Evolutionary conservation across 1,284 basidiomycete species (phyloP).

Genomic region (Jaminaea rosea): DNA sequence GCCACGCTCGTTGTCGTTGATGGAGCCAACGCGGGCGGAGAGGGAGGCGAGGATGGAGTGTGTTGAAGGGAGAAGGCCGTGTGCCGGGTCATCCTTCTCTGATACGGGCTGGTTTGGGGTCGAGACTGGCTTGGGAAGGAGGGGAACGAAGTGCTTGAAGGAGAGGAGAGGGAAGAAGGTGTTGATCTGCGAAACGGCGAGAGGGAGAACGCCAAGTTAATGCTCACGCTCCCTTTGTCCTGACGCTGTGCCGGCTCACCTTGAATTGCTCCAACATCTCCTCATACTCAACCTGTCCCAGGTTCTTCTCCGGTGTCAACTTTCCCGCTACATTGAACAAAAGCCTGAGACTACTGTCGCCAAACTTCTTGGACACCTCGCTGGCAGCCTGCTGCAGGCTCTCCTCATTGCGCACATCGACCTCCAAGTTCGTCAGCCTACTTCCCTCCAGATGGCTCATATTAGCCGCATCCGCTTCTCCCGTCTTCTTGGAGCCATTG

Average conservation of each 20-base stretch:
- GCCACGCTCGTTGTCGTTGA: constrained; percentile 58
- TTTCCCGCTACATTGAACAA: constrained; percentile 51
- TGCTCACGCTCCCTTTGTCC: too few relatives aligned
- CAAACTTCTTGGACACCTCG: constrained; percentile 47
- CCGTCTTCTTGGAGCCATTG: background rate
- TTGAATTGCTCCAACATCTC: constrained; percentile 49
- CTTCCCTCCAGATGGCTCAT: constrained; percentile 16
- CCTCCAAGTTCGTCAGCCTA: constrained; percentile 48
- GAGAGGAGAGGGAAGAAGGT: constrained; percentile 51
- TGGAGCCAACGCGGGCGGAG: constrained; percentile 59
- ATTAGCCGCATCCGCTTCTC: background rate
- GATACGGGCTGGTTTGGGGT: constrained; percentile 36
- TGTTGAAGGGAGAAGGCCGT: constrained; percentile 43
- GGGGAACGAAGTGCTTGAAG: constrained; percentile 52
- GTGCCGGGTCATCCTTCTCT: constrained; percentile 28
- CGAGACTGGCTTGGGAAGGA: constrained; percentile 48
- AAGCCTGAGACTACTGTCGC: constrained; percentile 47
- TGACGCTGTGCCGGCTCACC: constrained; percentile 7
- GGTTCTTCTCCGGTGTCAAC: constrained; percentile 56
- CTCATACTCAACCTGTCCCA: constrained; percentile 53
- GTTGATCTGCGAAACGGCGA: constrained; percentile 47
- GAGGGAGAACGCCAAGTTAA: background rate
- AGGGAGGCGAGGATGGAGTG: constrained; percentile 50
- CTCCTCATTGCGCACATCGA: constrained; percentile 49
- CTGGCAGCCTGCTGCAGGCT: constrained; percentile 47